Evolutionary conservation across 345 rosid genomes (phyloP), one percentile per base, ranked within the genome.

Genomic region (Brassica incana): DNA sequence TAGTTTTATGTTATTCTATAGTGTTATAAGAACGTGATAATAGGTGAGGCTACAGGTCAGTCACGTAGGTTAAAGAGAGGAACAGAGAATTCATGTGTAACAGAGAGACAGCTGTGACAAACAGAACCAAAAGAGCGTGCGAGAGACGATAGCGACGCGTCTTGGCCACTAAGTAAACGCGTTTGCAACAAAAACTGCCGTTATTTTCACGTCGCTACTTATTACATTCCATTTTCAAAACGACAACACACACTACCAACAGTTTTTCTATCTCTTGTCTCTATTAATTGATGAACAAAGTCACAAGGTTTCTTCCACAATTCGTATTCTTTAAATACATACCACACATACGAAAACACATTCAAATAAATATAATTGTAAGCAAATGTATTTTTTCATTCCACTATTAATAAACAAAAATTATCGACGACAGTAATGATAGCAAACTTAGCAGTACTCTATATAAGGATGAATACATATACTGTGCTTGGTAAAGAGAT

Each of bases 111-210:
- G 65, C 75, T 79, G 75, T 74, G n/a, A 48, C 54, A 73, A 65
- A 79, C 74, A 40, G 43, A 67, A 54, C 69, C 62, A 73, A 79
- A 79, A 79, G 66, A 68, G 82, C 78, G 78, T 79, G 71, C 35
- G n/a, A 62, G 78, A 74, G 75, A 79, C 29, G 82, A 79, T 43
- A 79, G 43, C 74, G 78, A 79, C 66, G 75, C 82, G 75, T 61
- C 82, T 79, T 79, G 75, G 75, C 69, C 82, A 59, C 82, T 68
- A 79, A 61, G 82, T 69, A 79, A 79, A 62, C 82, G 82, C 82
- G 75, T 74, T 79, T 79, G 82, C 65, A 79, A 68, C 75, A 5
- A 71, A 58, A 79, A 68, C 82, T 74, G 70, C 78, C 63, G 78
- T 79, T 79, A 45, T 69, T 69, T 73, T 79, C 78, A 79, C 82